These are phyloP conservation scores for Auricularia sp. DNA, from an alignment of 768 basidiomycete species.

Conservation along the genomic window DNA sequence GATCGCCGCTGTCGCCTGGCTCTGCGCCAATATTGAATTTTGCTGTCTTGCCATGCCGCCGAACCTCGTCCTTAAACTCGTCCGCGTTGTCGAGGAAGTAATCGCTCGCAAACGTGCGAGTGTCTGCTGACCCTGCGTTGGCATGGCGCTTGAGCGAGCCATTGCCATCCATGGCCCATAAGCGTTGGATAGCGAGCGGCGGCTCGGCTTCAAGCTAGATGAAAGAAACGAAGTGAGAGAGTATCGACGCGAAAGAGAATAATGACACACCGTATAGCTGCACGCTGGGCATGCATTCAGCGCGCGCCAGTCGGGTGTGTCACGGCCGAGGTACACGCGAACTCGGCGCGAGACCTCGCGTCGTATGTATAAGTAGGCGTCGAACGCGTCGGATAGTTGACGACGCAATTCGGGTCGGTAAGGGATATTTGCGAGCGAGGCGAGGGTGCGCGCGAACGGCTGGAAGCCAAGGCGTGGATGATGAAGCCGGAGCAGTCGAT, in stretches of 20 bases:
- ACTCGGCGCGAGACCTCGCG: constrained; percentile 10
- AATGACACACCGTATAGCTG: neutral
- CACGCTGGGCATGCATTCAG: constrained; percentile 11
- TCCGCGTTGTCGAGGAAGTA: neutral
- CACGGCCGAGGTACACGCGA: constrained; percentile 10
- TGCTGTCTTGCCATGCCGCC: too few species aligned
- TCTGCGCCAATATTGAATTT: neutral
- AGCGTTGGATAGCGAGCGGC: neutral
- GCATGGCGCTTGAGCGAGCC: constrained; percentile 9
- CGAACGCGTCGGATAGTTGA: constrained; percentile 19
- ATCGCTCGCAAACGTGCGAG: neutral
- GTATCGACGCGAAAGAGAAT: too few species aligned
- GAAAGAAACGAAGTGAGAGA: neutral
- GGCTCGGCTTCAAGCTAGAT: neutral
- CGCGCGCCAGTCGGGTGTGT: constrained; percentile 11
- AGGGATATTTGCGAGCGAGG: neutral
- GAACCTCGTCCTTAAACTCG: neutral
- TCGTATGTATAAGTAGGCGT: constrained; percentile 20
- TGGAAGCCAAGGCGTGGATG: neutral
- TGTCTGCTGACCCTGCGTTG: neutral
- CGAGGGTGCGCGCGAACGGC: neutral
- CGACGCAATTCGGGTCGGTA: constrained; percentile 7
- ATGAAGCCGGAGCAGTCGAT: neutral
- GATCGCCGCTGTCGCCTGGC: neutral
- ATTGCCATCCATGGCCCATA: constrained; percentile 13